Conservation (phyloP, 2,329 filamentous ascomycete species). For the Alternaria arbusti region DNA sequence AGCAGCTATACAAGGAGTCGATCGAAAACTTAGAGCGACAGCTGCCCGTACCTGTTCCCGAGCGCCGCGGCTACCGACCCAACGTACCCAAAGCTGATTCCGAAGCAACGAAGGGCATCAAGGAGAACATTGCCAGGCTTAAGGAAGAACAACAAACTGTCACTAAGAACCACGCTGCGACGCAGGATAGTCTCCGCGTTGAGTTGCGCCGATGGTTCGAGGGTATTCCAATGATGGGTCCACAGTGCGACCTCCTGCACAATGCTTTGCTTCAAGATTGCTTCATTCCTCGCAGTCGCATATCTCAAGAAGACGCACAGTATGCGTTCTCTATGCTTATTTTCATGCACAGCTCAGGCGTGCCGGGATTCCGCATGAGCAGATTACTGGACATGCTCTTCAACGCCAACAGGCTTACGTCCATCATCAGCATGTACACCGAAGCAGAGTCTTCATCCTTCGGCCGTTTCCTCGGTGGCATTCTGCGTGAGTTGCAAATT, state of each 20-base stretch:
- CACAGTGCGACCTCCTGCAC: conserved; percentile 67
- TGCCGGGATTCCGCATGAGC: conserved; percentile 85
- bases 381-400: conserved; percentile 85
- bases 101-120: conserved; percentile 70
- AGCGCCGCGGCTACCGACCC: conserved; percentile 66
- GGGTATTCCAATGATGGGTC: conserved; percentile 63
- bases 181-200: conserved; percentile 67
- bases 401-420: conserved; percentile 77
- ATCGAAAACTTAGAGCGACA: conserved; percentile 54
- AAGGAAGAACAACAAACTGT: conserved; percentile 59
- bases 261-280: conserved; percentile 86
- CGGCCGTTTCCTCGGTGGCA: conserved; percentile 85
- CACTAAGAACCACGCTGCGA: conserved; percentile 58
- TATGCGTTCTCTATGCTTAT: conserved; percentile 87
- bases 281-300: conserved; percentile 82
- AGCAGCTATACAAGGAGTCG: conserved; percentile 79
- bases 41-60: conserved; percentile 59
- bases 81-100: conserved; percentile 57
- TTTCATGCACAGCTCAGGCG: conserved; percentile 82
- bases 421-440: conserved; percentile 87
- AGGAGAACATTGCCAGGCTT: conserved; percentile 71
- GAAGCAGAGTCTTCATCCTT: conserved; percentile 90
- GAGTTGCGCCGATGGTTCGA: conserved; percentile 83
- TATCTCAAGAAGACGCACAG: conserved; percentile 86
- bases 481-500: conserved; percentile 76